Percentiles rank a stretch among this genome's conserved stretches.
Evolutionary conservation across 2,329 filamentous ascomycete species (phyloP).

Genomic region (Magnaporthiopsis poae): DNA sequence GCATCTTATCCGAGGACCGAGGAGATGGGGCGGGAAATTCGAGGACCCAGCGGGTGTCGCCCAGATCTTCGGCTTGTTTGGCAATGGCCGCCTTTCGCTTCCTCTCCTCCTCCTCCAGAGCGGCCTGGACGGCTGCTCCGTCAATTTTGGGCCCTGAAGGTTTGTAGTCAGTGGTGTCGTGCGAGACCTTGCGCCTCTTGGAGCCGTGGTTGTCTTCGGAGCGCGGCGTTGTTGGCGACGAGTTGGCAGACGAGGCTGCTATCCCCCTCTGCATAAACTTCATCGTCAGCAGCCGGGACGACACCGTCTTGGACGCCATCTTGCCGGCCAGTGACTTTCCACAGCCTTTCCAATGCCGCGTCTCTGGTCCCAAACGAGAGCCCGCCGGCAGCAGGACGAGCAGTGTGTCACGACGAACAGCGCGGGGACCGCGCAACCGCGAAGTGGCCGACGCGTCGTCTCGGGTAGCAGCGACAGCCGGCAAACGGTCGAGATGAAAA

Average conservation of each 20-base stretch:
- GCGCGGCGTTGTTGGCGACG: slow-evolving; percentile 33
- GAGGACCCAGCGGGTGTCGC: slow-evolving; percentile 69
- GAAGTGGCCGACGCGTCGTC: neutral
- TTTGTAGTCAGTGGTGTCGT: slow-evolving; percentile 27
- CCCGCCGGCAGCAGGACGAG: neutral
- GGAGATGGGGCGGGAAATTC: slow-evolving; percentile 36
- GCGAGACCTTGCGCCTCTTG: slow-evolving; percentile 53
- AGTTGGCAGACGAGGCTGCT: slow-evolving; percentile 41
- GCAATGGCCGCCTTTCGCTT: slow-evolving; percentile 53
- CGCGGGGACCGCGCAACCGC: too few species aligned
- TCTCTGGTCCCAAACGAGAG: neutral
- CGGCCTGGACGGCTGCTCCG: slow-evolving; percentile 50
- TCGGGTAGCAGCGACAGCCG: neutral
- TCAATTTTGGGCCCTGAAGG: slow-evolving; percentile 36
- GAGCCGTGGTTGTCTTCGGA: slow-evolving; percentile 39
- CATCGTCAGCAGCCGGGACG: slow-evolving; percentile 82
- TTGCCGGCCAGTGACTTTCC: neutral
- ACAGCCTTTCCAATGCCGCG: neutral
- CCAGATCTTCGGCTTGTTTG: slow-evolving; percentile 49
- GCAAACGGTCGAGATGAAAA: neutral
- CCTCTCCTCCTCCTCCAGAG: slow-evolving; percentile 56
- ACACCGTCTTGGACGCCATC: slow-evolving; percentile 42
- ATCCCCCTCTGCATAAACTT: slow-evolving; percentile 94
- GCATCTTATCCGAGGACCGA: slow-evolving; percentile 18
- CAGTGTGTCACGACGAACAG: neutral